Percentiles rank a stretch among this genome's conserved stretches.
These are phyloP conservation scores for Cytospora mali DNA, from an alignment of 2,329 filamentous ascomycete genomes.

Conservation along the genomic window DNA sequence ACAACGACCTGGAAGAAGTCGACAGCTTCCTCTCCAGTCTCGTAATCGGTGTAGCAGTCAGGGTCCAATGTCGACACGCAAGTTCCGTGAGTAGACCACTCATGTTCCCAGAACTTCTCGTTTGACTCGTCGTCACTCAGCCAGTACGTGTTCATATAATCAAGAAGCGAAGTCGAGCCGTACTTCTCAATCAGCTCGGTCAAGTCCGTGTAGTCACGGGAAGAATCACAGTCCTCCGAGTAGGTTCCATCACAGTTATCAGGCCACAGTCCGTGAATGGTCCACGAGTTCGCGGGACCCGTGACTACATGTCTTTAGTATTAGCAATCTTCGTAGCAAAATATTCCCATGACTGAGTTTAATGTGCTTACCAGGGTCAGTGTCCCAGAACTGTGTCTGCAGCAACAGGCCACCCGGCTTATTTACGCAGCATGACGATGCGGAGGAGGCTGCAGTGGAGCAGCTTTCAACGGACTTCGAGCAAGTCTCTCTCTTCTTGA, in stretches of 20 bases:
- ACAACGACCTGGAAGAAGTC: slow-evolving; percentile 26
- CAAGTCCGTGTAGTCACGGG: slow-evolving; percentile 25
- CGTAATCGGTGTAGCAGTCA: slow-evolving; percentile 19
- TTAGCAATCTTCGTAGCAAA: neutral
- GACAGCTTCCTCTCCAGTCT: slow-evolving; percentile 25
- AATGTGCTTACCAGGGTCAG: slow-evolving; percentile 23
- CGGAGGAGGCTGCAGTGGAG: slow-evolving; percentile 15
- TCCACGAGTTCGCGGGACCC: slow-evolving; percentile 27
- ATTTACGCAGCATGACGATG: slow-evolving; percentile 25
- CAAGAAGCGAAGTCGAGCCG: slow-evolving; percentile 16
- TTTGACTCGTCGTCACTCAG: slow-evolving; percentile 20
- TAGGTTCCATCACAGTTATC: slow-evolving; percentile 25
- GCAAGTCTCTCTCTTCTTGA: slow-evolving; percentile 24
- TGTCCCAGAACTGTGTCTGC: slow-evolving; percentile 28
- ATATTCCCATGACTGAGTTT: neutral
- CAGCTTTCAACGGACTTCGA: slow-evolving; percentile 23
- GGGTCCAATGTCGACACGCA: slow-evolving; percentile 26
- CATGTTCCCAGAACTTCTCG: slow-evolving; percentile 27
- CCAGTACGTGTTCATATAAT: slow-evolving; percentile 26
- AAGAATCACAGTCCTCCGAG: slow-evolving; percentile 14
- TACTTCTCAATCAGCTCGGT: slow-evolving; percentile 23
- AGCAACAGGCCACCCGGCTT: slow-evolving; percentile 25
- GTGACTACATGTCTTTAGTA: neutral
- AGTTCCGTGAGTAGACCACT: slow-evolving; percentile 26
- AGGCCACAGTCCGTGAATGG: slow-evolving; percentile 27